Percentiles rank a stretch among this genome's conserved stretches.
Evolutionary conservation across 306 rosid species (phyloP).

Genomic region (Geum urbanum): DNA sequence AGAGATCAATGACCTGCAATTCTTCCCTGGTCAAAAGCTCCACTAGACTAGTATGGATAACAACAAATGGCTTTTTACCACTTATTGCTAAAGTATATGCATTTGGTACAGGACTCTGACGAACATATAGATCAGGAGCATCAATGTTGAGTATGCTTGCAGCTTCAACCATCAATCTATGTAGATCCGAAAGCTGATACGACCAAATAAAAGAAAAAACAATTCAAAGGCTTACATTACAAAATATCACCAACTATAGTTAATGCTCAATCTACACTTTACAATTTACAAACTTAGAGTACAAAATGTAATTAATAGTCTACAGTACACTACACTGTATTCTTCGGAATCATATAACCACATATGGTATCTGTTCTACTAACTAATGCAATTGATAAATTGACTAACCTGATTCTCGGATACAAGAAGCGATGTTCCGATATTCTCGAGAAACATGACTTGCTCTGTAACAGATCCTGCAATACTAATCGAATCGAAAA

Average conservation of each 20-base stretch:
- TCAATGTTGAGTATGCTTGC: slow-evolving; percentile 70
- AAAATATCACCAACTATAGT: not conserved
- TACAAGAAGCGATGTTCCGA: slow-evolving; percentile 95
- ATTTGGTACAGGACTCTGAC: slow-evolving; percentile 96
- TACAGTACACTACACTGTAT: not conserved
- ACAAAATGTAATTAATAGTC: not conserved
- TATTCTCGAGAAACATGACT: slow-evolving; percentile 93
- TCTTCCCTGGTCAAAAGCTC: slow-evolving; percentile 84
- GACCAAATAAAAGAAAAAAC: slow-evolving; percentile 1
- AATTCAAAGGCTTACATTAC: not conserved
- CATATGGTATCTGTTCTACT: not conserved
- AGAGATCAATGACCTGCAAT: slow-evolving; percentile 60
- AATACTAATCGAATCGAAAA: slow-evolving; percentile 11
- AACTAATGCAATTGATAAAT: not conserved
- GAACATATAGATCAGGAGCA: slow-evolving; percentile 86
- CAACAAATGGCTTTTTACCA: slow-evolving; percentile 89
- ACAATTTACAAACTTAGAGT: not conserved
- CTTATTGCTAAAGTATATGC: slow-evolving; percentile 94
- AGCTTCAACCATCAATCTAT: slow-evolving; percentile 75
- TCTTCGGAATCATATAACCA: not conserved
- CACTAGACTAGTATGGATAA: slow-evolving; percentile 91
- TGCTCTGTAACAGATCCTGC: slow-evolving; percentile 90
- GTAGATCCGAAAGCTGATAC: slow-evolving; percentile 79
- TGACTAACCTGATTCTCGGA: slow-evolving; percentile 75
- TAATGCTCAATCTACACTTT: not conserved